Conservation (phyloP, 2,329 filamentous ascomycete genomes). For the Fusarium burgessii region DNA sequence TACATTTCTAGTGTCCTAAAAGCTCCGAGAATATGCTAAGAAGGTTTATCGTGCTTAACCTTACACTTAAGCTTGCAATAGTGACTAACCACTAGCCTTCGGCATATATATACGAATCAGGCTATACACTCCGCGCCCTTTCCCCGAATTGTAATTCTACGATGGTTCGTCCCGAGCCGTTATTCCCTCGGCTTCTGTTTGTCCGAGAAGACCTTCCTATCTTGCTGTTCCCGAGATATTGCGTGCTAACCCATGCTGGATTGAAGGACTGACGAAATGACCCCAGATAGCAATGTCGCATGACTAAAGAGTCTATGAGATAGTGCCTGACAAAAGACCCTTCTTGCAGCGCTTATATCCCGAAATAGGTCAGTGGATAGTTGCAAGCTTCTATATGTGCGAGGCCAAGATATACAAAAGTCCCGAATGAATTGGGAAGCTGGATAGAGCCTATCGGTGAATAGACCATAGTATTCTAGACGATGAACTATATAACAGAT, state of each 20-base stretch:
- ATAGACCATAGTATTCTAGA: neutral
- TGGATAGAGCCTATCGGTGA: neutral
- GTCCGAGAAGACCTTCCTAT: slow-evolving; percentile 29
- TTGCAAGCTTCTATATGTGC: neutral
- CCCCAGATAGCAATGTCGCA: neutral
- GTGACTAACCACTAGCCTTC: neutral
- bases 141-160: neutral
- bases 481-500: slow-evolving; percentile 4
- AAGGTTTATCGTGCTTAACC: slow-evolving; percentile 13
- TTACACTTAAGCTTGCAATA: slow-evolving; percentile 6
- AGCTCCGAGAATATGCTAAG: neutral
- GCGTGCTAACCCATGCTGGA: neutral
- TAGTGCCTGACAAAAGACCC: slow-evolving; percentile 25
- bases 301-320: neutral
- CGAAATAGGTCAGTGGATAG: slow-evolving; percentile 4
- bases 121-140: slow-evolving; percentile 7
- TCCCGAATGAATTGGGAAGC: slow-evolving; percentile 22
- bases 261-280: neutral
- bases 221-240: slow-evolving; percentile 1
- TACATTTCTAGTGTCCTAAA: neutral
- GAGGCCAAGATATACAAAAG: slow-evolving; percentile 27
- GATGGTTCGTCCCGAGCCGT: slow-evolving; percentile 33
- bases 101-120: neutral
- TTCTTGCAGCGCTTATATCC: neutral
- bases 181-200: slow-evolving; percentile 4